These are phyloP conservation scores for Leccinum griseonigrum DNA, from an alignment of 1,284 basidiomycete genomes.

Conservation along the genomic window DNA sequence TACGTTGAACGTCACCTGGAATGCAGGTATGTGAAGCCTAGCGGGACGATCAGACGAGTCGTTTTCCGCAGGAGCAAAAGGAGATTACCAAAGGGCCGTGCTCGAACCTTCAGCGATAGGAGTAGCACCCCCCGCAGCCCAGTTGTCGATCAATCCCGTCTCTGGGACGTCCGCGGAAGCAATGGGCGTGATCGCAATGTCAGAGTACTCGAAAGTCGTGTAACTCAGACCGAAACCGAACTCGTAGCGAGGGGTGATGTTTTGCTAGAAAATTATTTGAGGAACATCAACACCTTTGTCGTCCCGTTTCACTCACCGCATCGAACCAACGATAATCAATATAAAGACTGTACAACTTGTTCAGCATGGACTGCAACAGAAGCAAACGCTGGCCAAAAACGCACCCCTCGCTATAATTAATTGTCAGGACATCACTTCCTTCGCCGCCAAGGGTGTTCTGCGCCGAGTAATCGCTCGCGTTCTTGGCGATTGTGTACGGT, in stretches of 20 bases:
- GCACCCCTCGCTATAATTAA: constrained; percentile 42
- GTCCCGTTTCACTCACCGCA: constrained; percentile 22
- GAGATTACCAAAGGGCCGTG: constrained; percentile 30
- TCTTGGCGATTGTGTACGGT: constrained; percentile 60
- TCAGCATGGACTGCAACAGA: constrained; percentile 1
- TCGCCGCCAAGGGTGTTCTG: constrained; percentile 31
- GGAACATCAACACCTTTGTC: neutral
- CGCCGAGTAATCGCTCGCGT: constrained; percentile 32
- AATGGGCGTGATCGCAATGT: constrained; percentile 46
- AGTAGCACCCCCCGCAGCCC: constrained; percentile 52
- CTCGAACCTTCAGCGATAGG: constrained; percentile 32
- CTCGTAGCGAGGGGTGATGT: constrained; percentile 56
- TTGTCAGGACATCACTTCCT: constrained; percentile 26
- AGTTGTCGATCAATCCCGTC: constrained; percentile 43
- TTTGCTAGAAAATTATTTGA: constrained; percentile 20
- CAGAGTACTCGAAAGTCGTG: constrained; percentile 70
- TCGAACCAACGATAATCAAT: constrained; percentile 63
- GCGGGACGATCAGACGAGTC: neutral
- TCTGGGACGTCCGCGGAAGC: constrained; percentile 33
- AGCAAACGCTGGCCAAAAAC: constrained; percentile 4
- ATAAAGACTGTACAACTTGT: constrained; percentile 35
- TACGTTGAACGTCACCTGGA: constrained; percentile 56
- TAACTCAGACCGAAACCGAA: constrained; percentile 75
- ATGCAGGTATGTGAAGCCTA: constrained; percentile 64
- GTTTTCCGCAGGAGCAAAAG: constrained; percentile 1